Evolutionary conservation across 768 basidiomycete genomes (phyloP).

Genomic region (Psilocybe subaeruginosa): DNA sequence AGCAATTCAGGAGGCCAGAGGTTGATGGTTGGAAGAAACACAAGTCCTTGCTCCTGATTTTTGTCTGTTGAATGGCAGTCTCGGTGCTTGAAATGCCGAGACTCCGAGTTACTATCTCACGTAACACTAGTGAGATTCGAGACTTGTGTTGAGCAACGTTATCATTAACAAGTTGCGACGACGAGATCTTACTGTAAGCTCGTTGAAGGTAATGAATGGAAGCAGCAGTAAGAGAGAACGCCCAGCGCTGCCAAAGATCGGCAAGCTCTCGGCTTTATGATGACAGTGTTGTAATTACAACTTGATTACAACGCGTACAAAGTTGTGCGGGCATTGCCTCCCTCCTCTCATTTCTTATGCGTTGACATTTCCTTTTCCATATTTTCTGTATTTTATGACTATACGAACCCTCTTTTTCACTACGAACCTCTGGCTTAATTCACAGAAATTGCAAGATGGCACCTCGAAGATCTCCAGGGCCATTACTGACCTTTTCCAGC

Average conservation of each 20-base stretch:
- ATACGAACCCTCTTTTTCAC: background rate
- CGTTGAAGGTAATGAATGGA: no score
- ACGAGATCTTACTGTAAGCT: no score
- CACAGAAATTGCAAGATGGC: slow-evolving; percentile 8
- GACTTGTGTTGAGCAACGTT: no score
- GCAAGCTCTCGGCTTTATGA: background rate
- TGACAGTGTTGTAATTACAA: background rate
- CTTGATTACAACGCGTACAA: background rate
- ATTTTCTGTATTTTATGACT: slow-evolving; percentile 2
- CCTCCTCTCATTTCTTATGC: slow-evolving; percentile 1
- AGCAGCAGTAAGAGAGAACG: background rate
- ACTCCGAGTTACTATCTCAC: background rate
- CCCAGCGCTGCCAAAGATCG: background rate
- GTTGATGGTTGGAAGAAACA: background rate
- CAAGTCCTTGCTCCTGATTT: no score
- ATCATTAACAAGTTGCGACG: no score
- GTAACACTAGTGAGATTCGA: no score
- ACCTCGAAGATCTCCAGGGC: slow-evolving; percentile 22
- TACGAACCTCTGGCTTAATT: background rate
- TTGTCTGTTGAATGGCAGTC: background rate
- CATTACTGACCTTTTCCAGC: slow-evolving; percentile 23
- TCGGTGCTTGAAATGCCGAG: background rate
- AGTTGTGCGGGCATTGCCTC: background rate
- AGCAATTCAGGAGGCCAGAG: background rate
- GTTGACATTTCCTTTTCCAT: background rate